Evolutionary conservation across 2,329 filamentous ascomycete species (phyloP).

Genomic region (Ophiostoma populinum): DNA sequence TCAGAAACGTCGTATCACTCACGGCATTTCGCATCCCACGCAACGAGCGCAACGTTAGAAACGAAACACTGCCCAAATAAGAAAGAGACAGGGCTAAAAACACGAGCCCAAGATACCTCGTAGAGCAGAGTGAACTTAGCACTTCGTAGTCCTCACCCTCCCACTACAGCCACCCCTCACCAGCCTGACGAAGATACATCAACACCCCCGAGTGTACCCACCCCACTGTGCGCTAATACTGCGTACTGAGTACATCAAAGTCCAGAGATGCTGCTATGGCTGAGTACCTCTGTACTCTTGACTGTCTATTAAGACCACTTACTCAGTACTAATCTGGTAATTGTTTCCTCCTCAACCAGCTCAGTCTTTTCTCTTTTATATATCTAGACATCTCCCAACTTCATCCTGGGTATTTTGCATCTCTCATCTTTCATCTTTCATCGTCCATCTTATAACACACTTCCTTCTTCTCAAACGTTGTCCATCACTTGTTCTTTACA

Average conservation of each 20-base stretch:
- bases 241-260: too few relatives aligned
- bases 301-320: too few relatives aligned
- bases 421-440: background rate
- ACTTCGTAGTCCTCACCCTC: too few relatives aligned
- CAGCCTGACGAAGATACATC: too few relatives aligned
- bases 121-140: too few relatives aligned
- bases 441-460: background rate
- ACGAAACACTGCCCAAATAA: slow-evolving; percentile 1
- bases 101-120: background rate
- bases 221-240: too few relatives aligned
- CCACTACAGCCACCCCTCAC: too few relatives aligned
- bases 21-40: slow-evolving; percentile 1
- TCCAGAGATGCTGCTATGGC: too few relatives aligned
- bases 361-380: background rate
- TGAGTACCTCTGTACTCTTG: slow-evolving; percentile 1
- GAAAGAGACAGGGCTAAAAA: background rate
- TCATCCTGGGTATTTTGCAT: background rate
- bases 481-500: background rate
- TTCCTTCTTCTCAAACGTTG: background rate
- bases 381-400: slow-evolving; percentile 1
- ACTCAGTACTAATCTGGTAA: background rate
- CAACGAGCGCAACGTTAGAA: slow-evolving; percentile 2
- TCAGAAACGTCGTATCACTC: slow-evolving; percentile 1
- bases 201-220: too few relatives aligned
- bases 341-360: background rate